Evolutionary conservation across 164 flowering plant species (phyloP), one percentile per base, ranked within the genome.

Genomic region (Cinnamomum chago): DNA sequence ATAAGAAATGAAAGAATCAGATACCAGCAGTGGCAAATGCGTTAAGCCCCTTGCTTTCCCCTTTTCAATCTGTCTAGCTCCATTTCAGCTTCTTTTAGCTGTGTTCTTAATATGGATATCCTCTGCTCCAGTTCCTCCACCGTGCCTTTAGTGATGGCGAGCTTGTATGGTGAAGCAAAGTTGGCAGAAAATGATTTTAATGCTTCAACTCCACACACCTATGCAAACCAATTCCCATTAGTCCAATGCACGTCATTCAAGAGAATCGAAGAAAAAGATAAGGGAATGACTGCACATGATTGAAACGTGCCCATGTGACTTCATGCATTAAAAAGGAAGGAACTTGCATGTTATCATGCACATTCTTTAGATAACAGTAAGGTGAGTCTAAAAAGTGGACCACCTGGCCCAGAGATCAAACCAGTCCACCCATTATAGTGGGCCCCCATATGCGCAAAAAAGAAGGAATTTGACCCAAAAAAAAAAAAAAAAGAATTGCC

Each of bases 181-280:
- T 88, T 76, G 1, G 3, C 25, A 13, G 97, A 91, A 77, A 93
- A 92, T 68, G 80, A 79, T 68, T 84, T 88, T 77, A 95, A 81
- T 69, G 99, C 93, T 76, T 88, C 88, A 69, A 93, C 89, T 2
- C 99, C 97, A 55, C 94, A 88, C 12, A 95, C 98, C 99, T 93
- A 71, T 33, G 17, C 71, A 72, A 75, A 67, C 17, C 33, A 66
- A 1, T 50, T 50, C 18, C 6, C 3, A 22, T 22, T 64, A 18
- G 14, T 20, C 20, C 50, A 35, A 66, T 15, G 60, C 60, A 14
- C 20, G 17, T 55, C 17, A 55, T 55, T 15, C 60, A 55, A 55
- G 17, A 18, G 6, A 55, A 15, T 17, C 60, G 3, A 18, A 15
- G 20, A 55, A 55, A 4, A 55, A 55, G 20, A 18, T 55, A 14